phyloP scores from a whole-genome alignment of 192 early-diverging fungal genomes.

The Coemansia sp. region DNA sequence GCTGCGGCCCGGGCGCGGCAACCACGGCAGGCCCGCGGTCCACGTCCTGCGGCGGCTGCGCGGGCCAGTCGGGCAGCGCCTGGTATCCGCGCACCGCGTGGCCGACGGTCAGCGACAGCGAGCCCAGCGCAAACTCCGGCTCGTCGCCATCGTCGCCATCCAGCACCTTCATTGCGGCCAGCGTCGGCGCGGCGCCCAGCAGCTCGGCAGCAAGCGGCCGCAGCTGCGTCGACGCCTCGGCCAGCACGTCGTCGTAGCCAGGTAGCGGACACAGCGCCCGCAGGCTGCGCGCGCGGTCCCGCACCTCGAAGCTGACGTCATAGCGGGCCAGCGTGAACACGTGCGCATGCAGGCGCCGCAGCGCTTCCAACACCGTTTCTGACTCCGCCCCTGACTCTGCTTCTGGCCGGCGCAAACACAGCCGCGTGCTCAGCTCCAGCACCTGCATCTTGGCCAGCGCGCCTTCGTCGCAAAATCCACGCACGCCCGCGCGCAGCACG shows the following conservation, averaged over 20 bases:
- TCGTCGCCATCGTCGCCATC: too few species aligned
- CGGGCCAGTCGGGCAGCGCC: slow-evolving; percentile 77
- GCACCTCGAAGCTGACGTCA: slow-evolving; percentile 82
- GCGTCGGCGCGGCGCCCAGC: slow-evolving; percentile 2
- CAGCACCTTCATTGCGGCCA: background rate
- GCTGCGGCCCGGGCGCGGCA: slow-evolving; percentile 7
- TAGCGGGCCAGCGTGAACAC: slow-evolving; percentile 84
- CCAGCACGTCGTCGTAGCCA: slow-evolving; percentile 23
- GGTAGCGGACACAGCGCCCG: slow-evolving; percentile 28
- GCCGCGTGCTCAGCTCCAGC: slow-evolving; percentile 64
- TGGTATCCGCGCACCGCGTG: slow-evolving; percentile 65
- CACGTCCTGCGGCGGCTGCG: slow-evolving; percentile 7
- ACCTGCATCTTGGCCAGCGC: slow-evolving; percentile 75
- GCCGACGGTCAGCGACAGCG: slow-evolving; percentile 61
- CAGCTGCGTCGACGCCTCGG: slow-evolving; percentile 16
- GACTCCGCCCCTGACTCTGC: too few species aligned
- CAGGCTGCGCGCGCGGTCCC: slow-evolving; percentile 79
- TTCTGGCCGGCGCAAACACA: slow-evolving; percentile 5
- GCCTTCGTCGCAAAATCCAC: slow-evolving; percentile 54
- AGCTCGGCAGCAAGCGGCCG: slow-evolving; percentile 15
- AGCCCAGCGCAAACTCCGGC: slow-evolving; percentile 56
- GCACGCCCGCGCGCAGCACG: slow-evolving; percentile 71
- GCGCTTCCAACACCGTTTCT: slow-evolving; percentile 2
- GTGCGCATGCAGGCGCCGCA: slow-evolving; percentile 60
- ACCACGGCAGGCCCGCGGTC: slow-evolving; percentile 19